Base-by-base conservation (phyloP, 2,329 filamentous ascomycete species). In the Sporothrix protearum region DNA sequence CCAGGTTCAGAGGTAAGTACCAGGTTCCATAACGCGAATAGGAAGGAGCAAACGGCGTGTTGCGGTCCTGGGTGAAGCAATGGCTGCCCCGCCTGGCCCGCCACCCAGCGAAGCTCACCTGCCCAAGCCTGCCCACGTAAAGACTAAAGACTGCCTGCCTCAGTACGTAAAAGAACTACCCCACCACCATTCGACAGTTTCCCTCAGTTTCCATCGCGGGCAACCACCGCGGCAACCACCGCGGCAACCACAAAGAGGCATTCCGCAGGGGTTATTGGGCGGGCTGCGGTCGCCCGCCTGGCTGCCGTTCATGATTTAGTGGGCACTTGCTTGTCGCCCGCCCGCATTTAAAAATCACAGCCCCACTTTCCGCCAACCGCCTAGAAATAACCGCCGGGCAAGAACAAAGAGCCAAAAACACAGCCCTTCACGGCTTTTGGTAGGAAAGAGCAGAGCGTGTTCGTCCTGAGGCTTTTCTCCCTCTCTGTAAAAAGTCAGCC, bases 131-230 rank as follows among this genome's bases (percentile, higher is more conserved):
- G n/a, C n/a, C n/a, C n/a, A n/a, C n/a, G n/a, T n/a, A n/a, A n/a
- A n/a, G n/a, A n/a, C n/a, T n/a, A n/a, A n/a, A n/a, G n/a, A n/a
- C n/a, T n/a, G n/a, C n/a, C n/a, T n/a, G n/a, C n/a, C n/a, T n/a
- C n/a, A n/a, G n/a, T n/a, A n/a, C n/a, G n/a, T n/a, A n/a, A 51
- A 59, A 25, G 42, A 42, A 68, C 42, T 22, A 53, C 70, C 70
- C 70, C 57, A 33, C 64, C 47, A 16, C 12, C 12, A 30, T 57
- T 55, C 33, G n/a, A 39, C 39, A 33, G 28, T 30, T 72, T 72
- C 71, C 71, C 59, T 69, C 25, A n/a, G 71, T 53, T 72, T 72
- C 71, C 59, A 72, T 69, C 45, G 25, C 66, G 22, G 22, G 49
- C 67, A 57, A 63, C 70, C 55, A 49, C 39, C 10, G 42, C 22